Evolutionary conservation across 495 filamentous ascomycete species (phyloP), one percentile per base, ranked within the genome.

Genomic region (Aspergillus heteromorphus): DNA sequence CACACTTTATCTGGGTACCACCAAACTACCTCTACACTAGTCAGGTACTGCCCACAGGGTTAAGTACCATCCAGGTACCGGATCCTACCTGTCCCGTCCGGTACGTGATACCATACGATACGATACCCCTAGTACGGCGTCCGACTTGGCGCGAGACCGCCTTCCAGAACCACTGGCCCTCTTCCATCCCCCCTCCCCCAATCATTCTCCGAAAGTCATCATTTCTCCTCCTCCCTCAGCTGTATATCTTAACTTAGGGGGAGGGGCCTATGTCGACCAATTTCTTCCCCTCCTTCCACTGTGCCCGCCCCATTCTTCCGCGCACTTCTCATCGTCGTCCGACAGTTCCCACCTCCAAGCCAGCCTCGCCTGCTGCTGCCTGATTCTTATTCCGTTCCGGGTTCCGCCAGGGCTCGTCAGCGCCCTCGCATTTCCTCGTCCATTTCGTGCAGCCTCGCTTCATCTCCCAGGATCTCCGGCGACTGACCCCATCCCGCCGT

Each of bases 141-240:
- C n/a, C n/a, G n/a, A n/a, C n/a, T n/a, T n/a, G n/a, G n/a, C n/a
- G 34, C 20, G 43, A 51, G 64, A 62, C 61, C 61, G 61, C 57
- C 62, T 64, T 62, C 59, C 55, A 62, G 61, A 62, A 64, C 48
- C 38, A 54, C 55, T 53, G 53, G 60, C 55, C 31, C 23, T 54
- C 51, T 38, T 54, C 49, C 40, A 16, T 19, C 14, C 25, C 20
- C 34, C 17, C 11, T 13, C n/a, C 11, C 6, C n/a, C 21, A 25
- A 16, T 23, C 19, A 29, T 4, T 49, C 13, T 45, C 30, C 23
- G 4, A 13, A 20, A 34, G 34, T 19, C 40, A 16, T 41, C 40
- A 16, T 47, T 21, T 13, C 17, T 51, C 49, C 23, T 40, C 29
- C 16, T 40, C 19, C 31, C 20, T 31, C 34, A 40, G n/a, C 49